phyloP scores from a whole-genome alignment of 179 eudicot species.

The Heliamphora pulchella region DNA sequence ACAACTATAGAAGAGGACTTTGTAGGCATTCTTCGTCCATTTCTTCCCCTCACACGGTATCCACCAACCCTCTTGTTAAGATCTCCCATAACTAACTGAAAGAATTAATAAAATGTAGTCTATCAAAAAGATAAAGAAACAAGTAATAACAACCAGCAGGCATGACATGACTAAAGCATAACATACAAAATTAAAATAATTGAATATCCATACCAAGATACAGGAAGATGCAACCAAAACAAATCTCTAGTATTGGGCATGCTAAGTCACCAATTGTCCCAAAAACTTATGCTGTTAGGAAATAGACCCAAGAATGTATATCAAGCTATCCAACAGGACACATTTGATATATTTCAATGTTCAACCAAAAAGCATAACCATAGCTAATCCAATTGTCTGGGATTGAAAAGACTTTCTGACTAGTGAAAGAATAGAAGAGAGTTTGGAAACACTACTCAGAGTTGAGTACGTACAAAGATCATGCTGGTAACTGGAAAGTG shows the following conservation, averaged over 20 bases:
- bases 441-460: background rate
- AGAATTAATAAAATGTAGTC: too few species aligned
- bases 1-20: too few species aligned
- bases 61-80: too few species aligned
- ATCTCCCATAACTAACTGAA: too few species aligned
- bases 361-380: background rate
- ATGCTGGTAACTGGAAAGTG: conserved; percentile 39
- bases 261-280: too few species aligned
- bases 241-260: background rate
- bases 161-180: background rate
- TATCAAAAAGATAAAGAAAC: background rate
- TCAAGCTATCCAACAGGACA: too few species aligned
- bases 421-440: background rate
- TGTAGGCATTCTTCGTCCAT: background rate
- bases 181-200: background rate
- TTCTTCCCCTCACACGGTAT: background rate
- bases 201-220: background rate
- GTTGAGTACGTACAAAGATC: conserved; percentile 59
- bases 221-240: background rate
- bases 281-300: too few species aligned
- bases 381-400: background rate
- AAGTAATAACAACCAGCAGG: background rate
- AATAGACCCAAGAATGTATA: too few species aligned
- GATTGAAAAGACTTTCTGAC: background rate
- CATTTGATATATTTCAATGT: background rate